phyloP scores from a whole-genome alignment of 2,329 filamentous ascomycete genomes.

The Xylariaceae sp. region DNA sequence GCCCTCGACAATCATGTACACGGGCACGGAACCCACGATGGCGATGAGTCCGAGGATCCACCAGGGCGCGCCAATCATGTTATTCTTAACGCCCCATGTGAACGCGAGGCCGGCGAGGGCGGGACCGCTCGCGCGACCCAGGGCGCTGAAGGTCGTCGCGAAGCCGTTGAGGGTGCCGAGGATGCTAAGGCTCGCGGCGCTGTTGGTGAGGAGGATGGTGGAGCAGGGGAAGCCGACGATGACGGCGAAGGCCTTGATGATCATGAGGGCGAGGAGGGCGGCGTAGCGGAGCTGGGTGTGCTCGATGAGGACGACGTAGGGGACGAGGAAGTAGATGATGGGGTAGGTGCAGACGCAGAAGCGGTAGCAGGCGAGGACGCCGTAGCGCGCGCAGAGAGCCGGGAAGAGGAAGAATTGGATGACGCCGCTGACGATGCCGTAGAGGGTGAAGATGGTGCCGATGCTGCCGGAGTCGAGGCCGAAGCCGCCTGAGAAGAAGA shows the following conservation, averaged over 20 bases:
- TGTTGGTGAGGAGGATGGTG: slow-evolving; percentile 88
- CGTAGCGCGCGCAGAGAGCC: slow-evolving; percentile 63
- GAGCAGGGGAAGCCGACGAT: slow-evolving; percentile 87
- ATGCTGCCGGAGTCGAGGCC: slow-evolving; percentile 68
- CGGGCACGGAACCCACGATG: slow-evolving; percentile 61
- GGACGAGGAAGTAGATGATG: slow-evolving; percentile 71
- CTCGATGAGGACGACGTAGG: slow-evolving; percentile 66
- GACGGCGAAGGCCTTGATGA: slow-evolving; percentile 66
- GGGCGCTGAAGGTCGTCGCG: slow-evolving; percentile 73
- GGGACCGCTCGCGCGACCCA: slow-evolving; percentile 76
- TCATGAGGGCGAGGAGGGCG: slow-evolving; percentile 62
- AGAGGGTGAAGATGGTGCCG: slow-evolving; percentile 78
- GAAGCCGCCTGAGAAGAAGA: slow-evolving; percentile 80
- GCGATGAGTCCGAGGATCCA: slow-evolving; percentile 67
- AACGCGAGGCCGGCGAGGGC: slow-evolving; percentile 68
- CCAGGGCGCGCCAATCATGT: slow-evolving; percentile 75
- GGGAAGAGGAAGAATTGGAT: slow-evolving; percentile 87
- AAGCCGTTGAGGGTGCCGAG: slow-evolving; percentile 89
- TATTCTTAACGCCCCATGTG: slow-evolving; percentile 66
- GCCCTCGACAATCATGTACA: slow-evolving; percentile 69
- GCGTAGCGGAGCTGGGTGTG: slow-evolving; percentile 46
- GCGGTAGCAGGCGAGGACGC: slow-evolving; percentile 68
- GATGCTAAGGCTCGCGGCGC: slow-evolving; percentile 65
- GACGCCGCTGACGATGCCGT: slow-evolving; percentile 72
- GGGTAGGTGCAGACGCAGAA: slow-evolving; percentile 63